Conservation (phyloP, 768 basidiomycete genomes). For the Mrakia frigida region DNA sequence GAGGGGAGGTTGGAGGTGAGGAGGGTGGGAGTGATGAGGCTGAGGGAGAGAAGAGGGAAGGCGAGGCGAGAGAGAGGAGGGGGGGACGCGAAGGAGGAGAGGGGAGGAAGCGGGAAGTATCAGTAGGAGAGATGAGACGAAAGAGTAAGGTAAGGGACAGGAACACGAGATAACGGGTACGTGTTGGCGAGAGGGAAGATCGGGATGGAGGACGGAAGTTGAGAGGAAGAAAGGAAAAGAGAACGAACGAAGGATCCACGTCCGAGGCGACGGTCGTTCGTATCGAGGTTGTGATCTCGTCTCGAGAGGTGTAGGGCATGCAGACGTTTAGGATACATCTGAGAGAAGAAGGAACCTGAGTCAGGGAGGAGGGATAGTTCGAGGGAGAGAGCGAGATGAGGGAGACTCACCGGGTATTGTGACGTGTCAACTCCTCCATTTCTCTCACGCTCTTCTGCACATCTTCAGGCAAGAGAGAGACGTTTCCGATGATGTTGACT, state of each 20-base stretch:
- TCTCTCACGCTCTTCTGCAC: conserved; percentile 64
- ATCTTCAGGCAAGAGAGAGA: conserved; percentile 65
- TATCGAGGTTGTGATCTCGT: conserved; percentile 84
- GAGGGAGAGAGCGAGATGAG: conserved; percentile 3
- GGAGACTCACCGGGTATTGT: conserved; percentile 60
- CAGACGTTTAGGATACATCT: conserved; percentile 87
- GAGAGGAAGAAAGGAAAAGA: too few relatives aligned
- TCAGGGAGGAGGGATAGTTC: background rate
- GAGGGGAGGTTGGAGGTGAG: conserved; percentile 35
- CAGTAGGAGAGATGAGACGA: too few relatives aligned
- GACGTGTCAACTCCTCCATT: conserved; percentile 70
- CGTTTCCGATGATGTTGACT: conserved; percentile 73
- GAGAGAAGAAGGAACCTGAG: conserved; percentile 9
- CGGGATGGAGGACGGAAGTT: background rate
- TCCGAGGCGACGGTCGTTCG: conserved; percentile 44
- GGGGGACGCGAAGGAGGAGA: background rate
- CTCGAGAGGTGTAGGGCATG: conserved; percentile 84
- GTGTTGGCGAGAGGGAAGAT: conserved; percentile 22
- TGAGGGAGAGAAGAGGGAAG: conserved; percentile 4
- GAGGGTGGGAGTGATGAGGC: conserved; percentile 33
- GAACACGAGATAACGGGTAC: too few relatives aligned
- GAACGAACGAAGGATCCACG: conserved; percentile 11
- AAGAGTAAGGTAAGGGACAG: background rate
- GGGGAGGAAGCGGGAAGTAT: background rate
- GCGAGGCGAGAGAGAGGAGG: background rate